These are phyloP conservation scores for Syzygium grande DNA, from an alignment of 345 rosid genomes.

Conservation along the genomic window DNA sequence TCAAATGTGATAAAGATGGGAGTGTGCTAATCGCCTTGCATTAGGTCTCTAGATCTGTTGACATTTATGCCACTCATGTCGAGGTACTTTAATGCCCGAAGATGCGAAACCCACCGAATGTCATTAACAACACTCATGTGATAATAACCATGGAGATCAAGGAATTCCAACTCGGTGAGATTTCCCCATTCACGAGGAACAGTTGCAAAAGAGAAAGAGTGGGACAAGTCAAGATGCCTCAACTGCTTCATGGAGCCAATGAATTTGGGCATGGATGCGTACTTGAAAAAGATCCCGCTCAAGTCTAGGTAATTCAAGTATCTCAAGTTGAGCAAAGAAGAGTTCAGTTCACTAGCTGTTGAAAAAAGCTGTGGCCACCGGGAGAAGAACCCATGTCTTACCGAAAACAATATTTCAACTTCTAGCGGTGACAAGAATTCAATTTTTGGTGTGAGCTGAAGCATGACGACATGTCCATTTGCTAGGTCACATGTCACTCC, in stretches of 20 bases:
- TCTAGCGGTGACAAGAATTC: too few relatives aligned
- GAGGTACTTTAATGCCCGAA: not conserved
- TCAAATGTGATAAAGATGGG: not conserved
- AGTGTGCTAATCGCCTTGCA: not conserved
- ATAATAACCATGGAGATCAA: too few relatives aligned
- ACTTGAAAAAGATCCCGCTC: not conserved
- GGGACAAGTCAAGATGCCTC: not conserved
- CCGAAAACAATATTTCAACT: too few relatives aligned
- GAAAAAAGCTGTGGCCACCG: too few relatives aligned
- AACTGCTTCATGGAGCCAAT: not conserved
- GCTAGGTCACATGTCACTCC: not conserved
- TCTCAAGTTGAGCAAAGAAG: not conserved
- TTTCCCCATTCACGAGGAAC: not conserved
- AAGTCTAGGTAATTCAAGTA: not conserved
- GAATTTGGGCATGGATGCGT: not conserved
- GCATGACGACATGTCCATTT: not conserved
- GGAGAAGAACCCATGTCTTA: too few relatives aligned
- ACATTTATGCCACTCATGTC: not conserved
- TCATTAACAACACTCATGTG: not conserved
- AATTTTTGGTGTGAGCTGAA: not conserved
- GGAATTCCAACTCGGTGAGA: not conserved
- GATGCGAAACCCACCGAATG: not conserved
- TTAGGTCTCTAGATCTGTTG: not conserved
- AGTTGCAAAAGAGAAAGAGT: not conserved
- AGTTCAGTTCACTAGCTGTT: not conserved